phyloP scores from a whole-genome alignment of 2,329 filamentous ascomycete genomes.

The Fusarium verrucosum region DNA sequence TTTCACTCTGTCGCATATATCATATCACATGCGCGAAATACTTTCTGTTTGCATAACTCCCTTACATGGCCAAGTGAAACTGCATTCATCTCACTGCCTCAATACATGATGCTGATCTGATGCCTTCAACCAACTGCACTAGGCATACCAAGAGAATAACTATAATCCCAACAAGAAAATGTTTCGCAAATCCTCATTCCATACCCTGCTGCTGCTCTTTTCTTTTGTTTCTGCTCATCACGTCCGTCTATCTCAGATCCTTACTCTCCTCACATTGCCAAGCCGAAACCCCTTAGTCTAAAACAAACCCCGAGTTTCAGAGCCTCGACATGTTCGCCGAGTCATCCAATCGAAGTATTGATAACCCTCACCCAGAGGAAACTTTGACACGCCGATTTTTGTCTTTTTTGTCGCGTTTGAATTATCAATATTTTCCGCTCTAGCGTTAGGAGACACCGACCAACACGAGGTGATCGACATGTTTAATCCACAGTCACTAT shows the following conservation, averaged over 20 bases:
- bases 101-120: neutral
- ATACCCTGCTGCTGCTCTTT: constrained; percentile 2
- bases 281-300: constrained; percentile 28
- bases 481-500: neutral
- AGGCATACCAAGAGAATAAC: neutral
- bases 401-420: neutral
- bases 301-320: constrained; percentile 41
- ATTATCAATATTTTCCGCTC: constrained; percentile 12
- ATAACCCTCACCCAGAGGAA: neutral
- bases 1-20: constrained; percentile 26
- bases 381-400: constrained; percentile 15
- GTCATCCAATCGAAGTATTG: constrained; percentile 15
- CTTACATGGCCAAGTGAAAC: constrained; percentile 9
- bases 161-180: neutral
- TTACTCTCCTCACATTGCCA: constrained; percentile 8
- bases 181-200: constrained; percentile 24
- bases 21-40: neutral
- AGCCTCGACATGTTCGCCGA: constrained; percentile 27
- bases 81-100: neutral
- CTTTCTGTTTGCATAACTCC: constrained; percentile 13
- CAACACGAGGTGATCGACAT: constrained; percentile 24
- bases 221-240: constrained; percentile 3
- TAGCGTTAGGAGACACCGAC: constrained; percentile 20
- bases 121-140: neutral
- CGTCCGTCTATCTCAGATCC: constrained; percentile 16